Conservation (phyloP, 1,284 basidiomycete species). For the Chalciporus piperatoides region DNA sequence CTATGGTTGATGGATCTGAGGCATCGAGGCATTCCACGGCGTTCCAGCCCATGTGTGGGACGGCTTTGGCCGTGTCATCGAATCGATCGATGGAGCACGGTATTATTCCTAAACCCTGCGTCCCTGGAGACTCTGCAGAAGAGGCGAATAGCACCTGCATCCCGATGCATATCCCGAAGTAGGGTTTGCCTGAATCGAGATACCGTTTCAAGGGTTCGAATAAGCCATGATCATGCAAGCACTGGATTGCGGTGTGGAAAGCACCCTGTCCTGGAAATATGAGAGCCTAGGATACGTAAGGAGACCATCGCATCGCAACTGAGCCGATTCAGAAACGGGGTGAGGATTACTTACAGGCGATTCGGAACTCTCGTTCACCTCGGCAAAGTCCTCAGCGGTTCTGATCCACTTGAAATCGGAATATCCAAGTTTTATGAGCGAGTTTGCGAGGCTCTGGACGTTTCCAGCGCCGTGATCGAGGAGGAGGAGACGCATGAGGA, state of each 20-base stretch:
- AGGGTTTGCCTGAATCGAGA: conserved; percentile 87
- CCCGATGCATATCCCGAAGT: conserved; percentile 98
- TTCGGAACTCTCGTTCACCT: conserved; percentile 30
- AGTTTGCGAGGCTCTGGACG: conserved; percentile 92
- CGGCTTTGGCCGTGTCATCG: conserved; percentile 69
- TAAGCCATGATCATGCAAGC: conserved; percentile 72
- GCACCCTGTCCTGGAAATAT: conserved; percentile 99
- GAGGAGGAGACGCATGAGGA: conserved; percentile 71
- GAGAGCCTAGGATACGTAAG: conserved; percentile 62
- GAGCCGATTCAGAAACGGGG: conserved; percentile 7
- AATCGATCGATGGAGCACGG: conserved; percentile 71
- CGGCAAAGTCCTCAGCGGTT: conserved; percentile 74
- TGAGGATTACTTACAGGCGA: conserved; percentile 69
- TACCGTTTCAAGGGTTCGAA: conserved; percentile 81
- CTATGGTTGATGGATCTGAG: conserved; percentile 30
- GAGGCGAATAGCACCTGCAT: conserved; percentile 92
- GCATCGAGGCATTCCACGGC: conserved; percentile 55
- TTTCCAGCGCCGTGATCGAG: conserved; percentile 97
- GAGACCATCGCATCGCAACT: conserved; percentile 17
- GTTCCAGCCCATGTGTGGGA: conserved; percentile 99
- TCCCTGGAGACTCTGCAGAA: conserved; percentile 68
- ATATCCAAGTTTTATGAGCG: conserved; percentile 83
- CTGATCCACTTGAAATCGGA: conserved; percentile 86
- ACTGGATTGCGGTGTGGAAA: conserved; percentile 85
- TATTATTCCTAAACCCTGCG: conserved; percentile 69